Evolutionary conservation across 306 rosid species (phyloP).

Genomic region (Sindora glabra): DNA sequence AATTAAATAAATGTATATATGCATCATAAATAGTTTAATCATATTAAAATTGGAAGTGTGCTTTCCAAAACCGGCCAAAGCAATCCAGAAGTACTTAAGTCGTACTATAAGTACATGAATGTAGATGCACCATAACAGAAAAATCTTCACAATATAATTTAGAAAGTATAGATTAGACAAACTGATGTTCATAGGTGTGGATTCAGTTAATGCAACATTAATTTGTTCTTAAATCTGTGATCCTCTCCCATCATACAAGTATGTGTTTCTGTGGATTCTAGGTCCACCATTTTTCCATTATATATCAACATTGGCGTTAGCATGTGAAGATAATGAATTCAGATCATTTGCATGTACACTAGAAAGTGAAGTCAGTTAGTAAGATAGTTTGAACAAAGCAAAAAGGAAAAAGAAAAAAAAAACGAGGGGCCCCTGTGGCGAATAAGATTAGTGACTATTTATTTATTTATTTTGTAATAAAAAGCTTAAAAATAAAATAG

Average conservation of each 20-base stretch:
- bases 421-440: slow-evolving; percentile 39
- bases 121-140: background rate
- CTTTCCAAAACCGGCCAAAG: background rate
- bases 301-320: slow-evolving; percentile 39
- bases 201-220: background rate
- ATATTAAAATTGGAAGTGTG: background rate
- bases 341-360: slow-evolving; percentile 15
- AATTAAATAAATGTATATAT: too few relatives aligned
- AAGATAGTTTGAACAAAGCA: slow-evolving; percentile 19
- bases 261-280: slow-evolving; percentile 5
- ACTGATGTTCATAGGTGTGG: background rate
- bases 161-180: background rate
- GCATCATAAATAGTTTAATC: background rate
- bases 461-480: slow-evolving; percentile 58
- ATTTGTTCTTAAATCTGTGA: background rate
- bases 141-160: background rate
- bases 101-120: slow-evolving; percentile 14
- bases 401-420: too few relatives aligned
- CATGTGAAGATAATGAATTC: slow-evolving; percentile 42
- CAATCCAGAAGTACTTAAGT: background rate
- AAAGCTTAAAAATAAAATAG: too few relatives aligned
- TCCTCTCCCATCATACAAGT: background rate
- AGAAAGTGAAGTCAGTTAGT: background rate
- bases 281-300: slow-evolving; percentile 28
- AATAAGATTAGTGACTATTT: slow-evolving; percentile 30